phyloP scores from a whole-genome alignment of 495 filamentous ascomycete genomes.

The Hypoxylon cercidicola region DNA sequence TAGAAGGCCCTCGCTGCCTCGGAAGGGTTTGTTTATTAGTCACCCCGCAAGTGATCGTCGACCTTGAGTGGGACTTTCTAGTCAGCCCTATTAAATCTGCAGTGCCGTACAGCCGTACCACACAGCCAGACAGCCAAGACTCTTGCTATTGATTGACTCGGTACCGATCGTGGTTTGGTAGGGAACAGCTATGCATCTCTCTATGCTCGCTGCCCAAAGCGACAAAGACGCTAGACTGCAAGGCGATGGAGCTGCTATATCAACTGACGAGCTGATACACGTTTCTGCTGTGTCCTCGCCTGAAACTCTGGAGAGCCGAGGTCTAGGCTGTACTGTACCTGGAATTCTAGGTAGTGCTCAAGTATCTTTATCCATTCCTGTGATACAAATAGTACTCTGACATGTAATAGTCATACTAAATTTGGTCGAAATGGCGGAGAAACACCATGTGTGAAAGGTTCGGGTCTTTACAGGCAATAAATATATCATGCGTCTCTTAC shows the following conservation, averaged over 20 bases:
- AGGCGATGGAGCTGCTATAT: background rate
- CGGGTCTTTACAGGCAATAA: conserved; percentile 10
- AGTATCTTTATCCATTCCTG: background rate
- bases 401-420: background rate
- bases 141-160: conserved; percentile 17
- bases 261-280: background rate
- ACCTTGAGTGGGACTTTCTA: conserved; percentile 22
- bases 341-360: background rate
- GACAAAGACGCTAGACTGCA: background rate
- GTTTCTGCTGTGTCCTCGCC: background rate
- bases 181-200: conserved; percentile 16
- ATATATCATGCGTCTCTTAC: background rate
- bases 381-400: background rate
- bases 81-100: conserved; percentile 41
- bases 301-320: conserved; percentile 7
- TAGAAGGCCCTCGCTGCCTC: conserved; percentile 7
- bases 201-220: conserved; percentile 30
- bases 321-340: background rate
- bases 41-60: conserved; percentile 40
- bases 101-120: conserved; percentile 28
- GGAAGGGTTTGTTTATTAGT: conserved; percentile 19
- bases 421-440: conserved; percentile 18
- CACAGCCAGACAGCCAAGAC: conserved; percentile 38
- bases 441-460: background rate
- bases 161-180: conserved; percentile 25